A percentile compares a stretch with the other conserved stretches of the same genome.
These are phyloP conservation scores for Mycosphaerelloides madeirae DNA, from an alignment of 2,329 filamentous ascomycete species.

Conservation along the genomic window DNA sequence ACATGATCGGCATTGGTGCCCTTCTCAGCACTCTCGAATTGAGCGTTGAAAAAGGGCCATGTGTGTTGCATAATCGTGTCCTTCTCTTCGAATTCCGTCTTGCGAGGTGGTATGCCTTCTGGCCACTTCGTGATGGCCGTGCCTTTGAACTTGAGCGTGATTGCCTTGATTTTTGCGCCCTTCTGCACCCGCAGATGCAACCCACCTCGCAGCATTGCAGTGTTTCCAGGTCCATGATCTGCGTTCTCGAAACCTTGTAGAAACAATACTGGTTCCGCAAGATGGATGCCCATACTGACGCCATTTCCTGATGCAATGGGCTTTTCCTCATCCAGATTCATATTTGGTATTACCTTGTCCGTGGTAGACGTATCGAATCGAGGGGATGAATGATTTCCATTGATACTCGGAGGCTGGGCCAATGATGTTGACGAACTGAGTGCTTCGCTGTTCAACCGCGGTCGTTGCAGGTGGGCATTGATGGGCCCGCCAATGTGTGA, in stretches of 20 bases:
- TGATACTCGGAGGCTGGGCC: slow-evolving; percentile 11
- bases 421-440: slow-evolving; percentile 10
- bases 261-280: slow-evolving; percentile 77
- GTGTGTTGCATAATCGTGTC: slow-evolving; percentile 83
- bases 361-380: slow-evolving; percentile 15
- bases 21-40: slow-evolving; percentile 55
- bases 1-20: slow-evolving; percentile 61
- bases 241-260: slow-evolving; percentile 73
- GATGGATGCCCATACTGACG: slow-evolving; percentile 65
- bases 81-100: slow-evolving; percentile 76
- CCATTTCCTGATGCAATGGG: slow-evolving; percentile 75
- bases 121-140: slow-evolving; percentile 91
- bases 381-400: slow-evolving; percentile 10
- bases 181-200: slow-evolving; percentile 79
- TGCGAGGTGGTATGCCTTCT: slow-evolving; percentile 84
- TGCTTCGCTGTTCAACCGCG: slow-evolving; percentile 39
- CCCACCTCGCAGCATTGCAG: slow-evolving; percentile 79
- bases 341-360: slow-evolving; percentile 24
- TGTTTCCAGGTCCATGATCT: slow-evolving; percentile 59
- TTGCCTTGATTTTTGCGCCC: slow-evolving; percentile 84
- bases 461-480: slow-evolving; percentile 36
- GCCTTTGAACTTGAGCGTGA: slow-evolving; percentile 81
- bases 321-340: slow-evolving; percentile 50
- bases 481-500: slow-evolving; percentile 38
- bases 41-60: slow-evolving; percentile 86